Evolutionary conservation across 1,284 basidiomycete genomes (phyloP).

Genomic region (Cryptococcus sp.): DNA sequence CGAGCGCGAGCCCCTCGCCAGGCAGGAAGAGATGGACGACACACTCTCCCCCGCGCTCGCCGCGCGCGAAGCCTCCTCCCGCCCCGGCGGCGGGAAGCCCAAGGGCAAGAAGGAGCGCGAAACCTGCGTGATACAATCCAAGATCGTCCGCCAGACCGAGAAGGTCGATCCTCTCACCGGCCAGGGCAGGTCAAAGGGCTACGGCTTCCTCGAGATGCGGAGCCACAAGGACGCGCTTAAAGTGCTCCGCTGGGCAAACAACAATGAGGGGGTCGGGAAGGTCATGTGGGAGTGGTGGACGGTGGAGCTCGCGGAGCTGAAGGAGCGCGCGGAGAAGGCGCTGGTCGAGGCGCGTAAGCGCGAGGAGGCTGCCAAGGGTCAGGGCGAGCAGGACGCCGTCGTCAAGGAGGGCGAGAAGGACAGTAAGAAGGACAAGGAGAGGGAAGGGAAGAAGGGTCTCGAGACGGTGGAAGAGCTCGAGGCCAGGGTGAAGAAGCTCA

Average conservation of each 20-base stretch:
- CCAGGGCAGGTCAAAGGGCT: constrained; percentile 83
- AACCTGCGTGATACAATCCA: constrained; percentile 70
- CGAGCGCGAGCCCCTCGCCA: constrained; percentile 60
- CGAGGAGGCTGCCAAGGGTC: constrained; percentile 23
- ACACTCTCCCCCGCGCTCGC: constrained; percentile 47
- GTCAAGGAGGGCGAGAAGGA: constrained; percentile 41
- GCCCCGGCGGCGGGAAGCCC: constrained; percentile 45
- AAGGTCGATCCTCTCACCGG: constrained; percentile 83
- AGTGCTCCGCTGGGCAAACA: constrained; percentile 91
- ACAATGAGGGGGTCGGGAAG: constrained; percentile 63
- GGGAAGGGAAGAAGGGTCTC: constrained; percentile 22
- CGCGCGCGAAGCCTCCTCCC: constrained; percentile 42
- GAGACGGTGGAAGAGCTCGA: constrained; percentile 49
- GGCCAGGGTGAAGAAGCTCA: constrained; percentile 52
- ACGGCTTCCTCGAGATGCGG: constrained; percentile 91
- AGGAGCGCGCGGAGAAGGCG: constrained; percentile 59
- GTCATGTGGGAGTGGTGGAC: constrained; percentile 79
- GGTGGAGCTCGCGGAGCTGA: constrained; percentile 68
- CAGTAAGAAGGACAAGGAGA: constrained; percentile 37
- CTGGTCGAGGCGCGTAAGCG: constrained; percentile 23
- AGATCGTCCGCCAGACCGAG: constrained; percentile 77
- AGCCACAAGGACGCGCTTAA: constrained; percentile 84
- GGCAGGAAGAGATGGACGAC: constrained; percentile 65
- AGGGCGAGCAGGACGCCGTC: constrained; percentile 38
- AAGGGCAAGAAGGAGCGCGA: constrained; percentile 53